Evolutionary conservation across 2,329 filamentous ascomycete species (phyloP), one percentile per base, ranked within the genome.

Genomic region (Macrophomina pseudophaseolina): DNA sequence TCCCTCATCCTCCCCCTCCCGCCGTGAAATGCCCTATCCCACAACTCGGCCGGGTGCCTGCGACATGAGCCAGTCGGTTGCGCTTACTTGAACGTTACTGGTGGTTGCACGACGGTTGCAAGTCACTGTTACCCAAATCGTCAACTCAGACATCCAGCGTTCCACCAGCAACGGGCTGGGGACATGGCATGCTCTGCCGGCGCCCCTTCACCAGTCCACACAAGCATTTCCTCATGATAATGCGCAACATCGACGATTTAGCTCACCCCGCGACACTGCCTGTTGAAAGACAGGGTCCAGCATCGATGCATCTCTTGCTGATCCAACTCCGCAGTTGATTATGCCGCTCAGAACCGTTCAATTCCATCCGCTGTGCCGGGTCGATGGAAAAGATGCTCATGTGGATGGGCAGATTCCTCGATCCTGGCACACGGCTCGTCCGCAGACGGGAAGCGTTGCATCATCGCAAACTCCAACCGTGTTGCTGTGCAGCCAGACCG

Each of bases 201-300:
- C 42, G 16, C 42, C 16, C 16, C 18, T 23, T 35, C 16, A 48
- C 42, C 30, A 16, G 54, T 30, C 28, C 11, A 16, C 5, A 60
- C n/a, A 46, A 46, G 40, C 16, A 23, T 48, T 46, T 18, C 11
- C 14, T 35, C 16, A 16, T 60, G 28, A 28, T 16, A 14, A 49
- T 18, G 58, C 30, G 12, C 16, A 23, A 16, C 46, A 48, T 49
- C 42, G 58, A 49, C 44, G 58, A 62, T 62, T 28, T 16, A 23
- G 33, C 16, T 30, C 38, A 14, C 30, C 44, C 58, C 23, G 58
- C 58, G 18, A 60, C 42, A 62, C 16, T 62, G 8, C 49, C 30
- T 33, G 42, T 16, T 33, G 46, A 48, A 28, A 38, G 18, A 62
- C 58, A 62, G 58, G 58, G 58, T 38, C 42, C 42, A 44, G 42